Base-by-base conservation (phyloP, 1,284 basidiomycete species). In the Melampsora larici-populina region DNA sequence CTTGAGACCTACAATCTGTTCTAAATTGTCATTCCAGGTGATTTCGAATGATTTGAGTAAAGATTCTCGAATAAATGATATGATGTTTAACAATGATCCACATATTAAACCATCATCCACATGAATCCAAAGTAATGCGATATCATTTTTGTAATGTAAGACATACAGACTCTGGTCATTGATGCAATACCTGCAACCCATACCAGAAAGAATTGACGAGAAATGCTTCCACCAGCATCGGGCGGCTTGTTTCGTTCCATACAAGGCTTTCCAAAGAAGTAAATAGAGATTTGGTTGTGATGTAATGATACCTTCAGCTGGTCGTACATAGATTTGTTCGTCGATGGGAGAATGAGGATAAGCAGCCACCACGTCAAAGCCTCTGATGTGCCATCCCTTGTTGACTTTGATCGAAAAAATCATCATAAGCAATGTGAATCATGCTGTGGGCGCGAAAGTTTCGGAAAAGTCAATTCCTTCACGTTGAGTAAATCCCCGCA, bases 281-380 rank as follows among this genome's bases (percentile, higher is more conserved):
- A 13, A 18, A n/a, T n/a, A n/a, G n/a, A n/a, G n/a, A n/a, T n/a
- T 18, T 17, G 36, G 36, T 24, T 33, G 13, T 29, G 51, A 36
- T 4, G 33, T 18, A 4, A n/a, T 15, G 21, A 73, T 11, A 26
- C 58, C 62, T 2, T 29, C 58, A 1, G 62, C 60, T 43, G 33
- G 33, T 48, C 31, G 8, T 2, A 73, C 24, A 49, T 64, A 73
- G 2, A 73, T 62, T 31, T 63, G 21, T 62, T 73, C 43, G 8
- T 64, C 18, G 11, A 73, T 63, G 7, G 58, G 64, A 33, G 64
- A 67, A 26, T 75, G 51, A 2, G 60, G 31, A 36, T 75, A 75
- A 9, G 73, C 63, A n/a, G 48, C 64, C 24, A 26, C 55, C 15
- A 75, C 51, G 33, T 75, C 73, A 68, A 75, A 75, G 11, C n/a